Evolutionary conservation across 805 yeast species (phyloP).

Genomic region (Debaryomyces maramus): DNA sequence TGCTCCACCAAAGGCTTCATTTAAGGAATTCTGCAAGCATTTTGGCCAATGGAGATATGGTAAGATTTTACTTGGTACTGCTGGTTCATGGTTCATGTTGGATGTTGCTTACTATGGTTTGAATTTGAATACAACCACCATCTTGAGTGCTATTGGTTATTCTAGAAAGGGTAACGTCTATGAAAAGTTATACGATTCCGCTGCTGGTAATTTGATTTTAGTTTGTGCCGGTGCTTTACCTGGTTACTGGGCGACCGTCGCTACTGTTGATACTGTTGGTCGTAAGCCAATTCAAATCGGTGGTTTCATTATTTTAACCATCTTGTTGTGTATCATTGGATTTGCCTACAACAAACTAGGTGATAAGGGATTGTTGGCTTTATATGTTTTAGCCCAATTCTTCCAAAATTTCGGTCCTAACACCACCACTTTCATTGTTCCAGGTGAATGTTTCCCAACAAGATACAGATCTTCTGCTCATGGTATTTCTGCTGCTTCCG

Average conservation of each 20-base stretch:
- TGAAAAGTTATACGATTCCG: slow-evolving; percentile 66
- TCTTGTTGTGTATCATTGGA: slow-evolving; percentile 76
- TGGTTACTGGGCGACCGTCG: slow-evolving; percentile 87
- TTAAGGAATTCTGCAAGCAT: slow-evolving; percentile 67
- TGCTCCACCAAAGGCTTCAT: slow-evolving; percentile 80
- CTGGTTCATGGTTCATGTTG: slow-evolving; percentile 87
- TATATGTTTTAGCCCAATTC: slow-evolving; percentile 80
- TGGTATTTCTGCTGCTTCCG: slow-evolving; percentile 90
- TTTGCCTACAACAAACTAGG: slow-evolving; percentile 74
- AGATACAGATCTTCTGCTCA: slow-evolving; percentile 95
- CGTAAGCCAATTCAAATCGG: slow-evolving; percentile 79
- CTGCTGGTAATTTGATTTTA: slow-evolving; percentile 90
- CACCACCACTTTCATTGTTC: slow-evolving; percentile 85
- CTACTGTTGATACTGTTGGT: slow-evolving; percentile 77
- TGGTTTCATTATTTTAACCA: slow-evolving; percentile 74
- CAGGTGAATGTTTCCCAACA: slow-evolving; percentile 92
- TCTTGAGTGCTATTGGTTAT: slow-evolving; percentile 80
- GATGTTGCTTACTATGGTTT: slow-evolving; percentile 92
- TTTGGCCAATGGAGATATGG: slow-evolving; percentile 85
- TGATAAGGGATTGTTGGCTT: slow-evolving; percentile 67
- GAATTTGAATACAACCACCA: slow-evolving; percentile 77
- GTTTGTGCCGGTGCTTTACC: slow-evolving; percentile 95
- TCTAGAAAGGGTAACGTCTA: slow-evolving; percentile 73
- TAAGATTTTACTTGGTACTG: slow-evolving; percentile 83
- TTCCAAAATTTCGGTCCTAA: slow-evolving; percentile 94